Base-by-base conservation (phyloP, 1,284 basidiomycete species). In the Marasmius fiardii region DNA sequence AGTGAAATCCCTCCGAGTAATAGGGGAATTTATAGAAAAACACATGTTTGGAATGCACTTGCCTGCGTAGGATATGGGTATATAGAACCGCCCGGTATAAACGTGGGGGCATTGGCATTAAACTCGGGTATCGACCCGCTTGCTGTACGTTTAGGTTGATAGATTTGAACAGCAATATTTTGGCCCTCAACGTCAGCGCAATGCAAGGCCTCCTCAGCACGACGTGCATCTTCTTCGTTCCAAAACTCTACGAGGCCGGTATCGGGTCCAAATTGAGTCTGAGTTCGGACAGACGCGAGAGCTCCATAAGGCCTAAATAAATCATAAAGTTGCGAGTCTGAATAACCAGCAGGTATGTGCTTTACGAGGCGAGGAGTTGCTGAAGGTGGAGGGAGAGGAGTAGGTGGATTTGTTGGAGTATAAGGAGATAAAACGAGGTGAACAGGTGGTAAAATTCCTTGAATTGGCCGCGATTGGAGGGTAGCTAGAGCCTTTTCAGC, bases 401-500 rank as follows among this genome's bases (percentile, higher is more conserved):
- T 86, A 1, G 85, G 85, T 8, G 88, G 87, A 33, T 75, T 81
- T 10, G 85, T 88, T 16, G 83, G 82, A 2, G 88, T 87, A 67
- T 87, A 87, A 20, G 90, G 83, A 24, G 90, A 89, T 57, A 93
- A 74, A 54, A 86, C 74, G 60, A 94, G 73, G 59, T 75, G 71
- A 33, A 83, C 79, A 51, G 80, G 72, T 24, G 85, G 82, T 39
- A 76, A 67, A 51, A 82, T 63, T 58, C 76, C 78, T 48, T 83
- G 81, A 49, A 92, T 77, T 35, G 84, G 82, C 63, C 90, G 87
- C 60, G 81, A 81, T 67, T 91, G 85, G 35, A 95, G 77, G 12
- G 88, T 92, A 14, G 91, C 88, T 14, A 94, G 77, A 3, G 92
- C 93, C 71, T 92, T 93, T 73, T 95, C 93, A 61, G 92, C 93